Evolutionary conservation across 768 basidiomycete species (phyloP), one percentile per base, ranked within the genome.

Genomic region (Rhodotorula diobovata): DNA sequence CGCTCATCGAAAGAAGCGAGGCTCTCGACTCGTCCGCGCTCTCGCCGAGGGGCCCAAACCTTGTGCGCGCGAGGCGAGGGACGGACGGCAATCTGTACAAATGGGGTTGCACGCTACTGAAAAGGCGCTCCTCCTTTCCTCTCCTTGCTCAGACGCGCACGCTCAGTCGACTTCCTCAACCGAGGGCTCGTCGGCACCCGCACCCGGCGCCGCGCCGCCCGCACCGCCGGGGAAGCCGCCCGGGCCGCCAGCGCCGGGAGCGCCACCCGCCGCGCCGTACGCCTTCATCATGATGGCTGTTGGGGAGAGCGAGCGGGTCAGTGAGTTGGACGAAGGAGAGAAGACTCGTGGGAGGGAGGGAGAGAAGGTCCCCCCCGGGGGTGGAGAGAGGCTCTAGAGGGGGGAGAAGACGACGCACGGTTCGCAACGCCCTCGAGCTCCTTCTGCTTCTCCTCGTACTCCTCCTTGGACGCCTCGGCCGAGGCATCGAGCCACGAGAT

Each of bases 391-490:
- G n/a, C n/a, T n/a, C n/a, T 4, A 25, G 28, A 16, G 11, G 28
- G 15, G n/a, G 28, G 48, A 25, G 23, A 50, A 12, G 50, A n/a
- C 15, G 58, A 66, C 57, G 60, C 61, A 39, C 53, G 71, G 71
- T 82, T 86, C 76, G 92, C 90, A 76, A 94, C 79, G 25, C 78
- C 82, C 84, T 96, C 93, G 66, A 97, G 84, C 82, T 96, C 93
- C 85, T 94, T 94, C 81, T 94, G 92, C 83, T 87, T 90, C 79
- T 85, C 85, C 82, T 91, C 90, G 82, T 95, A 93, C 83, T 97
- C 94, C 79, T 93, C 91, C 83, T 91, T 93, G 75, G 89, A 89
- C 3, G 86, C 95, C 79, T 95, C 91, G 79, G 92, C 89, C 50
- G 92, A 90, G 68, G 77, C 76, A 30, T 90, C 89, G 74, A 93